A percentile compares a stretch with the other conserved stretches of the same genome.
Conservation (phyloP, 768 basidiomycete species). For the Tricholoma sp. region DNA sequence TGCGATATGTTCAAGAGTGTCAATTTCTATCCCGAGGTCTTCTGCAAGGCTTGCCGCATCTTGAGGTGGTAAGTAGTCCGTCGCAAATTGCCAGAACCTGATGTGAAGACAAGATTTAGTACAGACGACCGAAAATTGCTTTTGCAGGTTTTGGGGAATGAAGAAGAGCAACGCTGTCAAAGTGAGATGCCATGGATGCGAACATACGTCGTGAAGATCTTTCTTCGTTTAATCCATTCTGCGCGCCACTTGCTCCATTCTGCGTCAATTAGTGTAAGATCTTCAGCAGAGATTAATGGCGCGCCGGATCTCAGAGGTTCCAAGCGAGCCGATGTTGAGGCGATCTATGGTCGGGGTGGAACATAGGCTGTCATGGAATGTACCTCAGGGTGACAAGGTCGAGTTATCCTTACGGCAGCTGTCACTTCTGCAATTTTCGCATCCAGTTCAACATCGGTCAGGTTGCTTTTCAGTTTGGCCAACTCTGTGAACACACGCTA, state of each 20-base stretch:
- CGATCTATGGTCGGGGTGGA: constrained; percentile 34
- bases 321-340: constrained; percentile 44
- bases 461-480: constrained; percentile 52
- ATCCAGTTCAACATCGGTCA: constrained; percentile 67
- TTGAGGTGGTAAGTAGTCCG: constrained; percentile 62
- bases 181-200: background rate
- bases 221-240: constrained; percentile 76
- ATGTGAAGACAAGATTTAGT: background rate
- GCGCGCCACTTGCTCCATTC: constrained; percentile 79
- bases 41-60: constrained; percentile 65
- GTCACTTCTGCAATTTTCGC: constrained; percentile 45
- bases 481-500: constrained; percentile 47
- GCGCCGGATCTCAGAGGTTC: constrained; percentile 64
- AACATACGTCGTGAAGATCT: constrained; percentile 70
- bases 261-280: constrained; percentile 59
- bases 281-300: constrained; percentile 64
- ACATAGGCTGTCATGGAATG: background rate
- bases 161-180: background rate
- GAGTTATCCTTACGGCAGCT: constrained; percentile 39
- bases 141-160: too few species aligned
- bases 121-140: background rate
- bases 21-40: constrained; percentile 76
- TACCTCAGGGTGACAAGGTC: background rate
- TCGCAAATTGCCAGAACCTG: constrained; percentile 74
- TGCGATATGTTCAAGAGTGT: constrained; percentile 62